phyloP scores from a whole-genome alignment of 805 yeast genomes.

The Pichia eremophila region DNA sequence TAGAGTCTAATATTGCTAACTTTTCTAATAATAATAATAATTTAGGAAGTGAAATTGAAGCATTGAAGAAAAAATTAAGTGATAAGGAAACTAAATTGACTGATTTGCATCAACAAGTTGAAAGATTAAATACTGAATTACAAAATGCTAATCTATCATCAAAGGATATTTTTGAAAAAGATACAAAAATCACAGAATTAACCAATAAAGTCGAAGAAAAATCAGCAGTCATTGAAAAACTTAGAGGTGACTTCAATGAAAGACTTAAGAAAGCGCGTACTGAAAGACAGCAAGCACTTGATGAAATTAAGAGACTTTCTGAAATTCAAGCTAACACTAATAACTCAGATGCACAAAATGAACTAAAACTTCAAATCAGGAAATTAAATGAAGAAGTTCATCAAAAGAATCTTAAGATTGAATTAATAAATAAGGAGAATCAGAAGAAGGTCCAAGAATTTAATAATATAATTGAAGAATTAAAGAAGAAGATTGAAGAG shows the following conservation, averaged over 20 bases:
- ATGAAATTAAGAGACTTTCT: slow-evolving; percentile 10
- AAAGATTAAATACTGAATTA: slow-evolving; percentile 48
- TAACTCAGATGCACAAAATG: slow-evolving; percentile 10
- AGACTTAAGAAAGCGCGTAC: slow-evolving; percentile 21
- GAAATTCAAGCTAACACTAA: slow-evolving; percentile 9
- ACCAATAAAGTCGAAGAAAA: slow-evolving; percentile 12
- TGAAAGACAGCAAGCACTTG: slow-evolving; percentile 13
- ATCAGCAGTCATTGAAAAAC: slow-evolving; percentile 19
- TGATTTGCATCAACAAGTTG: slow-evolving; percentile 42
- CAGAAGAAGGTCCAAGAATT: slow-evolving; percentile 1
- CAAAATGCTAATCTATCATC: slow-evolving; percentile 30
- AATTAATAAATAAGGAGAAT: background rate
- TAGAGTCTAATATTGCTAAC: slow-evolving; percentile 11
- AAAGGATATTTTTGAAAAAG: slow-evolving; percentile 11
- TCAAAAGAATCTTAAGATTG: slow-evolving; percentile 7
- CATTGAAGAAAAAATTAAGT: slow-evolving; percentile 25
- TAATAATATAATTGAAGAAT: background rate
- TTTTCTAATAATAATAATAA: slow-evolving; percentile 8
- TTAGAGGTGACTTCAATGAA: slow-evolving; percentile 24
- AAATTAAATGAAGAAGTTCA: slow-evolving; percentile 10
- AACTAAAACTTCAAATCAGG: slow-evolving; percentile 14
- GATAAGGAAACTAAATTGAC: slow-evolving; percentile 42
- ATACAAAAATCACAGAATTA: slow-evolving; percentile 10
- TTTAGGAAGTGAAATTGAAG: slow-evolving; percentile 10
- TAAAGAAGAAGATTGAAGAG: slow-evolving; percentile 2